Base-by-base conservation (phyloP, 31 red algal genomes). In the Asparagopsis taxiformis region DNA sequence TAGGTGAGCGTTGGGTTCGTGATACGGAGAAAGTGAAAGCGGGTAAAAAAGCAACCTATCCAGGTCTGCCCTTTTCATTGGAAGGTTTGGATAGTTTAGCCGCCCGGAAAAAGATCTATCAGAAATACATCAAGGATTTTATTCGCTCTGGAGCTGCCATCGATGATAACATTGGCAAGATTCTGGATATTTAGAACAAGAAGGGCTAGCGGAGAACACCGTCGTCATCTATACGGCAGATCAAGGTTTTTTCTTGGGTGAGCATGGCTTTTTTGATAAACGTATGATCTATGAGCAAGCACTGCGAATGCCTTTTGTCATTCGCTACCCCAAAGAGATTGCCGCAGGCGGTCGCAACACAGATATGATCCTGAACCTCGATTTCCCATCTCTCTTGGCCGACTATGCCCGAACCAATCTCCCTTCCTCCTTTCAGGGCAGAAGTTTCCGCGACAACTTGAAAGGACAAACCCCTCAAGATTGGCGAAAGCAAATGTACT, bases 201-300 rank as follows among this genome's bases (percentile, higher is more conserved):
- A 68, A 10, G 63, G 13, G 9, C 32, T 68, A 13, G 11, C 26
- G 9, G 63, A 68, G 63, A 48, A 68, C 32, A 68, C 63, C 8
- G 21, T 68, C 28, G 36, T 68, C 15, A 23, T 68, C 32, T 68
- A 50, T 23, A 68, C 63, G 19, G 37, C 63, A 16, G 63, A 68
- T 23, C 63, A 68, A 37, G 63, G 63, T 23, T 50, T 68, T 23
- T 50, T 50, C 32, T 68, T 68, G 17, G 63, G 63, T 29, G 63
- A 68, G 15, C 63, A 68, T 22, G 63, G 63, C 8, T 68, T 8
- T 9, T 37, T 17, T 13, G 63, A 50, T 13, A 68, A 68, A 68
- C 32, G 26, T 10, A 9, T 68, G 13, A 37, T 68, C 11, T 68
- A 68, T 51, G 63, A 68, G 43, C 11, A 37, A 22, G 37, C 63